Evolutionary conservation across 208 protist species (phyloP).

Genomic region (Leishmania braziliensis): DNA sequence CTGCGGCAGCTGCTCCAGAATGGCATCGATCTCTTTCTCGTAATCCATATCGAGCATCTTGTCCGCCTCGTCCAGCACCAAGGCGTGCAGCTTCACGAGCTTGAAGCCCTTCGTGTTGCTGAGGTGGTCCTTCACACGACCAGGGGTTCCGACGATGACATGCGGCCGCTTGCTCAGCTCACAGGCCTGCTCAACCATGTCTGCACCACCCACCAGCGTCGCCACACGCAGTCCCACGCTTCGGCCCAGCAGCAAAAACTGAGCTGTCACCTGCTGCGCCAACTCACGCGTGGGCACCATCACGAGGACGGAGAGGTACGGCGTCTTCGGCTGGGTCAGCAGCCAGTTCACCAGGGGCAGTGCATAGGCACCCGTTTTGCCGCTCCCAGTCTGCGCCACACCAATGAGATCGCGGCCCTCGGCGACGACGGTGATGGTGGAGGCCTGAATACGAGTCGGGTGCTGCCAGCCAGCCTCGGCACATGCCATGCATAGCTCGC

Average conservation of each 20-base stretch:
- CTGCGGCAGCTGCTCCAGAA: slow-evolving; percentile 92
- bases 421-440: slow-evolving; percentile 93
- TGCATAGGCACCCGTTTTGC: slow-evolving; percentile 99
- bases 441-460: slow-evolving; percentile 96
- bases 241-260: slow-evolving; percentile 90
- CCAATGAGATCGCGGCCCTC: slow-evolving; percentile 96
- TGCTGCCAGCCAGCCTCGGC: slow-evolving; percentile 87
- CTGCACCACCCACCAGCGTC: slow-evolving; percentile 93
- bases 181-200: slow-evolving; percentile 96
- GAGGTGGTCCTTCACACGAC: slow-evolving; percentile 97
- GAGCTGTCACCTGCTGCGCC: slow-evolving; percentile 97
- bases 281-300: slow-evolving; percentile 98
- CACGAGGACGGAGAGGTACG: slow-evolving; percentile 93
- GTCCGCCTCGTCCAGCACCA: slow-evolving; percentile 99
- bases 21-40: slow-evolving; percentile 97
- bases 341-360: slow-evolving; percentile 98
- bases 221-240: slow-evolving; percentile 91
- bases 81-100: slow-evolving; percentile 93
- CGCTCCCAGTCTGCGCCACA: slow-evolving; percentile 98
- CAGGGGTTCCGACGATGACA: slow-evolving; percentile 98
- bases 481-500: slow-evolving; percentile 92
- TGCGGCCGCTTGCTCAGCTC: slow-evolving; percentile 95
- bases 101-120: slow-evolving; percentile 99
- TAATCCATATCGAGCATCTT: slow-evolving; percentile 99
- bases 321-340: slow-evolving; percentile 90